Conservation (phyloP, 192 early-diverging fungal species). For the Coemansia sp. region DNA sequence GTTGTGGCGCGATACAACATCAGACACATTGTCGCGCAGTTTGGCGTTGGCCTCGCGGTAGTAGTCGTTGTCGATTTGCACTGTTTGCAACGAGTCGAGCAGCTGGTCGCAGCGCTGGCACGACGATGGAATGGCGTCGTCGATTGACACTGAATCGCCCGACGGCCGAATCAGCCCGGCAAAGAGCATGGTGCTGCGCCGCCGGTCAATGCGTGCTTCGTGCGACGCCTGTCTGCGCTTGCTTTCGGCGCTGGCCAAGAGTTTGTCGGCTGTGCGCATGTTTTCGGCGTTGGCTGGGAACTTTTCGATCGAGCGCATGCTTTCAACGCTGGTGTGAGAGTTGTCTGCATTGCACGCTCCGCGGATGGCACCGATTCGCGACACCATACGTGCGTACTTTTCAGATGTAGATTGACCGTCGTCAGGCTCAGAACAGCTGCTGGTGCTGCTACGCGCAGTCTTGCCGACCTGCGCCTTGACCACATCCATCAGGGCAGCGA, state of each 20-base stretch:
- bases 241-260: not conserved
- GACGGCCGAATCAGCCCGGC: slow-evolving; percentile 33
- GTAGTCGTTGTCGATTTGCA: slow-evolving; percentile 55
- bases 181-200: slow-evolving; percentile 49
- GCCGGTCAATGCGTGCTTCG: slow-evolving; percentile 30
- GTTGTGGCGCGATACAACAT: slow-evolving; percentile 51
- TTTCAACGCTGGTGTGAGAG: not conserved
- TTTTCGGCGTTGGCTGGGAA: not conserved
- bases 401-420: not conserved
- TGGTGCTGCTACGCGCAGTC: not conserved
- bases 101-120: slow-evolving; percentile 46
- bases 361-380: slow-evolving; percentile 12
- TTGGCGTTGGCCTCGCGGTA: slow-evolving; percentile 55
- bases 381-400: slow-evolving; percentile 5
- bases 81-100: slow-evolving; percentile 26
- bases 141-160: not conserved
- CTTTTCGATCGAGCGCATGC: slow-evolving; percentile 8
- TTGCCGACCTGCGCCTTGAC: slow-evolving; percentile 1
- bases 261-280: slow-evolving; percentile 6
- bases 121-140: not conserved
- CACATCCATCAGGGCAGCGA: slow-evolving; percentile 11
- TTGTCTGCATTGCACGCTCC: slow-evolving; percentile 7
- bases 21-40: slow-evolving; percentile 32
- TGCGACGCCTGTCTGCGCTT: slow-evolving; percentile 11
- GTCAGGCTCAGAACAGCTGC: not conserved